Conservation (phyloP, 2,329 filamentous ascomycete species). For the Clonostachys rosea region DNA sequence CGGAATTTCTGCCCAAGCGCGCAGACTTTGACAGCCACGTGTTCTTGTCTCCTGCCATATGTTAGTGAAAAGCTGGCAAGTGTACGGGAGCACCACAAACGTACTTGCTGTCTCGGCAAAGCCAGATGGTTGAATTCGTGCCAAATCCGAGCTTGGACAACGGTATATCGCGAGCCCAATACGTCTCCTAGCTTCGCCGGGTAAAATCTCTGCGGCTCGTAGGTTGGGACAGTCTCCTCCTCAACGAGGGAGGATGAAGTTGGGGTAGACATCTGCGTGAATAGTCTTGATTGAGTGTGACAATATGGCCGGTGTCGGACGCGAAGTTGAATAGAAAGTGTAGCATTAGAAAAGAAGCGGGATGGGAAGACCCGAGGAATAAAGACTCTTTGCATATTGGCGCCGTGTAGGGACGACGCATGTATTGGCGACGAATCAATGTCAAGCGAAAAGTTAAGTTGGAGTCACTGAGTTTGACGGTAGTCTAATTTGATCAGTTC, state of each 20-base stretch:
- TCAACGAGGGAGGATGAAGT: neutral
- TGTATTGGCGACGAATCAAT: too few relatives aligned
- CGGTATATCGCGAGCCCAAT: conserved; percentile 2
- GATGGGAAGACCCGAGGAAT: too few relatives aligned
- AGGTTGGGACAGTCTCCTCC: conserved; percentile 6
- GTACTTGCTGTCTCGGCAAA: conserved; percentile 6
- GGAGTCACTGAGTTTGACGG: too few relatives aligned
- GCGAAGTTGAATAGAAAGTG: too few relatives aligned
- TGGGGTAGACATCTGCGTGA: too few relatives aligned
- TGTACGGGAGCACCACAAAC: neutral
- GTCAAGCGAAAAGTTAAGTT: too few relatives aligned
- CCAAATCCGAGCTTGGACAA: conserved; percentile 6
- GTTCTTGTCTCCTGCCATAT: neutral
- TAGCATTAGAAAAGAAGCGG: too few relatives aligned
- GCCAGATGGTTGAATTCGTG: conserved; percentile 6
- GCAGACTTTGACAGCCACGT: conserved; percentile 3
- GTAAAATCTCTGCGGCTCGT: conserved; percentile 5
- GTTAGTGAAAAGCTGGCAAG: neutral
- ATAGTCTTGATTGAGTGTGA: too few relatives aligned
- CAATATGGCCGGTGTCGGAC: too few relatives aligned
- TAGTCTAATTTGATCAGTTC: too few relatives aligned
- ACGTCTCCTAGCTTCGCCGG: conserved; percentile 1
- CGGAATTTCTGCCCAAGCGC: neutral
- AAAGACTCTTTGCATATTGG: too few relatives aligned
- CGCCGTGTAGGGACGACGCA: too few relatives aligned